A percentile compares a stretch with the other conserved stretches of the same genome.
phyloP scores from a whole-genome alignment of 441 rosid species.

The Euphorbia corollata region DNA sequence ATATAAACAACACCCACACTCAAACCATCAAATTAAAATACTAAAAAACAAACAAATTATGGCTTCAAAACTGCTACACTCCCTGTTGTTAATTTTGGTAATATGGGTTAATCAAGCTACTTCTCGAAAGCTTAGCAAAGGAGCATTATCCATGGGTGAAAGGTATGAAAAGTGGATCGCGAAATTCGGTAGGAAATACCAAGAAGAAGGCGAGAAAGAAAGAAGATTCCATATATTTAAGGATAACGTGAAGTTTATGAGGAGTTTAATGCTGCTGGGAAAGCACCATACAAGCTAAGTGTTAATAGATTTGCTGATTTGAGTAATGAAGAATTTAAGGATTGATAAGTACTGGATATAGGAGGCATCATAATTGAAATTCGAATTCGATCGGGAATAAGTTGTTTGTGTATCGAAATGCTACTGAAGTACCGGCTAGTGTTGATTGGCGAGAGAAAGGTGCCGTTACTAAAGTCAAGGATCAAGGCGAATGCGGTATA shows the following conservation, averaged over 20 bases:
- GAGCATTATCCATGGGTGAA: slow-evolving; percentile 10
- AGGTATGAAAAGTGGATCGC: slow-evolving; percentile 51
- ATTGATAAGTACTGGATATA: slow-evolving; percentile 28
- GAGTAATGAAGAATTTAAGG: slow-evolving; percentile 56
- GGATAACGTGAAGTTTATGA: slow-evolving; percentile 44
- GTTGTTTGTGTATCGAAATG: slow-evolving; percentile 15
- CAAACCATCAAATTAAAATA: not conserved
- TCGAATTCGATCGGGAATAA: not conserved
- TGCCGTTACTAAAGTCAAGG: slow-evolving; percentile 56
- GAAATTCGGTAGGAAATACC: slow-evolving; percentile 27
- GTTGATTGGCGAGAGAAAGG: slow-evolving; percentile 73
- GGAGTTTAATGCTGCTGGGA: slow-evolving; percentile 42
- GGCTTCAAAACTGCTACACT: slow-evolving; percentile 15
- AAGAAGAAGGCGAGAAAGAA: slow-evolving; percentile 32
- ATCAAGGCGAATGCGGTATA: slow-evolving; percentile 68
- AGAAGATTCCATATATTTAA: slow-evolving; percentile 47
- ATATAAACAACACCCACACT: not conserved
- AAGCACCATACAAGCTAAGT: slow-evolving; percentile 43
- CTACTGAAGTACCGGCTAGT: slow-evolving; percentile 21
- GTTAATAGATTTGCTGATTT: slow-evolving; percentile 68
- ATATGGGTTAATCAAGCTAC: not conserved
- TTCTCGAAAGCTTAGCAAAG: slow-evolving; percentile 17
- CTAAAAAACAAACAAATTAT: not conserved
- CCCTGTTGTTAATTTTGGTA: slow-evolving; percentile 14
- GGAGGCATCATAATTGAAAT: slow-evolving; percentile 10